Evolutionary conservation across 805 yeast species (phyloP).

Genomic region (Ogataea salicorniae): DNA sequence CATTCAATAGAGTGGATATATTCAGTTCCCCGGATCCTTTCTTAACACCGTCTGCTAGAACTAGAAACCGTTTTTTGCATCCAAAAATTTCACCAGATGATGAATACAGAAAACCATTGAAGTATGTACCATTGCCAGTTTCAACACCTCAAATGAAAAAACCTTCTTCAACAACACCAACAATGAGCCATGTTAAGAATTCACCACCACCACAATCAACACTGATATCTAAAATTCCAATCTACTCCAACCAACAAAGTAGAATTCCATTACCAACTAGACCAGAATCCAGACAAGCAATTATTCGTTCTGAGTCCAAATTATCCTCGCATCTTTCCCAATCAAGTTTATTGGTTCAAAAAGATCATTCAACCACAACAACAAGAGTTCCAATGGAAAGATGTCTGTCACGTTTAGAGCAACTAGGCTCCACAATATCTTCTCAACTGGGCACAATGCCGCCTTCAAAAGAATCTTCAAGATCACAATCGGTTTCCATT

Average conservation of each 20-base stretch:
- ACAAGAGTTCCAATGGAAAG: slow-evolving; percentile 1
- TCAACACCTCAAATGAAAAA: slow-evolving; percentile 2
- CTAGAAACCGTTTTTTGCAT: neutral
- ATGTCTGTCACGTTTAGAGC: slow-evolving; percentile 13
- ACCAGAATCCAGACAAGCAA: slow-evolving; percentile 20
- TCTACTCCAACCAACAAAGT: slow-evolving; percentile 3
- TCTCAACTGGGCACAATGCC: slow-evolving; percentile 4
- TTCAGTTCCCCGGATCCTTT: slow-evolving; percentile 26
- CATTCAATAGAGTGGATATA: slow-evolving; percentile 1
- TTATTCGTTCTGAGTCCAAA: slow-evolving; percentile 14
- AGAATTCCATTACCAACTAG: slow-evolving; percentile 26
- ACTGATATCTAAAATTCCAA: neutral
- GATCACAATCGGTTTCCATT: no score
- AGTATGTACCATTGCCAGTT: slow-evolving; percentile 25
- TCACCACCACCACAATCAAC: neutral
- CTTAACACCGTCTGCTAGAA: slow-evolving; percentile 23
- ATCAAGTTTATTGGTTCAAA: slow-evolving; percentile 2
- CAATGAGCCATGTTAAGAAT: neutral
- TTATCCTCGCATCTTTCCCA: neutral
- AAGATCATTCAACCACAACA: neutral
- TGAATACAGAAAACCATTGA: slow-evolving; percentile 6
- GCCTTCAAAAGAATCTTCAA: neutral
- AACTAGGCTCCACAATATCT: slow-evolving; percentile 3
- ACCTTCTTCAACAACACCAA: neutral
- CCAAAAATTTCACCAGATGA: slow-evolving; percentile 3